A percentile compares a stretch with the other conserved stretches of the same genome.
phyloP scores from a whole-genome alignment of 768 basidiomycete genomes.

The Mycena galopus region DNA sequence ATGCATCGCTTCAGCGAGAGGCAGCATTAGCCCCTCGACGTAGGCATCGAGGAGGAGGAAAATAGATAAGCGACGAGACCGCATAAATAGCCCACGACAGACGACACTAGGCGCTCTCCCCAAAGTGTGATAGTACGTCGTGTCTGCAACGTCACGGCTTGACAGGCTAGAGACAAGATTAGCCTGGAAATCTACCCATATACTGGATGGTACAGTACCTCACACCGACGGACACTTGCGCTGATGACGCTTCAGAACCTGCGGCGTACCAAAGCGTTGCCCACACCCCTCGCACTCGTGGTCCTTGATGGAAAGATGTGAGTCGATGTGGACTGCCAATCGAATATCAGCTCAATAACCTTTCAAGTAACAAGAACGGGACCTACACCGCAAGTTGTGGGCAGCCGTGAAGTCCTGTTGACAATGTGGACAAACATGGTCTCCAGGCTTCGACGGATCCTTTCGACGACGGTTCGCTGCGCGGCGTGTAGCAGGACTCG shows the following conservation, averaged over 20 bases:
- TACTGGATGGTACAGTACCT: not conserved
- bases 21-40: not conserved
- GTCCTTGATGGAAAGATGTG: not conserved
- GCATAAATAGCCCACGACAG: not conserved
- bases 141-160: not conserved
- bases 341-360: not conserved
- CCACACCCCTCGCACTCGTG: not conserved
- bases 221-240: not conserved
- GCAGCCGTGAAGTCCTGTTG: conserved; percentile 4
- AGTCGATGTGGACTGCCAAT: conserved; percentile 21
- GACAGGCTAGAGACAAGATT: not conserved
- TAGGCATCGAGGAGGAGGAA: not conserved
- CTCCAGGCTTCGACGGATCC: not conserved
- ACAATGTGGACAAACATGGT: not conserved
- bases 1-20: too few relatives aligned
- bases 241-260: conserved; percentile 11
- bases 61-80: not conserved
- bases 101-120: not conserved
- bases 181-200: not conserved
- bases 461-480: conserved; percentile 8
- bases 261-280: conserved; percentile 3
- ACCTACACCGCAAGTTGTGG: conserved; percentile 14
- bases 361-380: not conserved
- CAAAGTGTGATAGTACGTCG: too few relatives aligned
- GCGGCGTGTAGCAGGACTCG: not conserved